phyloP scores from a whole-genome alignment of 768 basidiomycete genomes.

The Collybiopsis confluens region DNA sequence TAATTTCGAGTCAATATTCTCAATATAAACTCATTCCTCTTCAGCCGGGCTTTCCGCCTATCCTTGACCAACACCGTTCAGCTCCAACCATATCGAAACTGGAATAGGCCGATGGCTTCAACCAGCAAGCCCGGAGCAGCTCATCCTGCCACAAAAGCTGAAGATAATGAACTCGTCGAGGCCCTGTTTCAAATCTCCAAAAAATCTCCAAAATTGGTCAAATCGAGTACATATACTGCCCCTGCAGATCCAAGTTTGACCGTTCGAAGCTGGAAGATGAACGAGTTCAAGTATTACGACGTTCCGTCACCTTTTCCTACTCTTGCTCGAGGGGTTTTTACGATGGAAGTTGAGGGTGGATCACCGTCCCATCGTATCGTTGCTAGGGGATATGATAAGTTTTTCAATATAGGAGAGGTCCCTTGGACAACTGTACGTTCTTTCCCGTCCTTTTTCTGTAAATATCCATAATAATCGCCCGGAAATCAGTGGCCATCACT shows the following conservation, averaged over 20 bases:
- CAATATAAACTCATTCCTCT: background rate
- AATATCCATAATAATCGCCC: background rate
- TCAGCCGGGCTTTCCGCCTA: background rate
- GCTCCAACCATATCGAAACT: background rate
- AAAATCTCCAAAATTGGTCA: conserved; percentile 61
- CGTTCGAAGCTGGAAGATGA: conserved; percentile 94
- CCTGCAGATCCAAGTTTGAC: conserved; percentile 51
- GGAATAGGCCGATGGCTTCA: background rate
- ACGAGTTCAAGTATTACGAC: conserved; percentile 91
- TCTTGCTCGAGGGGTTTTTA: conserved; percentile 89
- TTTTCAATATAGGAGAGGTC: conserved; percentile 96
- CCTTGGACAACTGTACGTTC: conserved; percentile 85
- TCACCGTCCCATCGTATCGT: conserved; percentile 58
- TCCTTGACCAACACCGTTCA: background rate
- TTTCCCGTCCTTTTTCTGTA: background rate
- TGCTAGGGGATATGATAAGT: conserved; percentile 94
- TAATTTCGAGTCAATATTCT: no score
- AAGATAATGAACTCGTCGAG: conserved; percentile 59
- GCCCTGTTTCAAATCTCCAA: conserved; percentile 49
- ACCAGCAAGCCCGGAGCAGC: background rate
- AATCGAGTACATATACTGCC: conserved; percentile 49
- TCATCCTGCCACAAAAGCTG: conserved; percentile 16
- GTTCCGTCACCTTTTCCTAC: conserved; percentile 92
- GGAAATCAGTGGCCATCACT: conserved; percentile 67
- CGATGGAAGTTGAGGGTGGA: conserved; percentile 37